Conservation (phyloP, 257 asterid genomes). For the Striga asiatica region DNA sequence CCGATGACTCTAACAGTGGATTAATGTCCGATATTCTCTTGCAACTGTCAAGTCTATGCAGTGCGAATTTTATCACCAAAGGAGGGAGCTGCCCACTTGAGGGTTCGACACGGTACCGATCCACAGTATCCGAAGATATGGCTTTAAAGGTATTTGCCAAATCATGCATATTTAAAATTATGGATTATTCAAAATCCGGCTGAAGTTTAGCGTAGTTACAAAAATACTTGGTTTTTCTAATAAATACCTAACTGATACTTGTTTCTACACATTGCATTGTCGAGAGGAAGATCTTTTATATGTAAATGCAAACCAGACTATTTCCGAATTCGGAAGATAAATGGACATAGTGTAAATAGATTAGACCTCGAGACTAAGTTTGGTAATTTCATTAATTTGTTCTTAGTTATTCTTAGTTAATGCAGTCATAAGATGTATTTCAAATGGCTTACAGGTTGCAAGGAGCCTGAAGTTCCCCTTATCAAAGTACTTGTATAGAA, state of each 20-base stretch:
- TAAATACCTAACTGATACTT: neutral
- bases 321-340: neutral
- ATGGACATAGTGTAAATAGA: neutral
- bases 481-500: conserved; percentile 72
- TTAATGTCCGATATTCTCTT: conserved; percentile 68
- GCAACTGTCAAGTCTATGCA: conserved; percentile 87
- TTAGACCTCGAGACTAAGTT: neutral
- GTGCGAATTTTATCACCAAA: conserved; percentile 77
- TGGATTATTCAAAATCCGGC: neutral
- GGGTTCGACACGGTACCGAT: conserved; percentile 80
- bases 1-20: conserved; percentile 31
- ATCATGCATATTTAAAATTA: neutral
- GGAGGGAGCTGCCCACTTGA: conserved; percentile 91
- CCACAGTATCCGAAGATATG: conserved; percentile 66
- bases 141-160: conserved; percentile 60
- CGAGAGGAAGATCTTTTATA: neutral
- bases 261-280: neutral
- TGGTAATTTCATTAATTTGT: neutral
- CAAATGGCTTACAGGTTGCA: conserved; percentile 54
- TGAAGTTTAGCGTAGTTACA: neutral
- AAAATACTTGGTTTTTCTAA: neutral
- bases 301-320: neutral
- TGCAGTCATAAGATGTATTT: conserved; percentile 15
- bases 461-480: conserved; percentile 82
- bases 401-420: neutral